phyloP scores from a whole-genome alignment of 345 rosid species.

The Salix dunnii region DNA sequence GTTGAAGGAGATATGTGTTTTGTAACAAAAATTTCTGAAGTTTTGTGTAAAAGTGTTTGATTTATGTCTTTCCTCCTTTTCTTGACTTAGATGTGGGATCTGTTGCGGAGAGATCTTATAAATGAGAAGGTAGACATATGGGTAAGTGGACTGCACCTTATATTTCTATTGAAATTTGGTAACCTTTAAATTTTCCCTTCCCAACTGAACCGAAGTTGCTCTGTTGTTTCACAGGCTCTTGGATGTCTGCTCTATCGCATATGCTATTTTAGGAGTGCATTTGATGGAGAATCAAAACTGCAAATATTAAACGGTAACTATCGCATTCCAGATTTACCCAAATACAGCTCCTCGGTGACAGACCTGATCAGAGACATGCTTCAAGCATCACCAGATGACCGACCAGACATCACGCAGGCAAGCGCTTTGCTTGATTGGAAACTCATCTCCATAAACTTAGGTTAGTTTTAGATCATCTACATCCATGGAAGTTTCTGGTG shows the following conservation, averaged over 20 bases:
- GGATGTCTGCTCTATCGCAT: slow-evolving; percentile 95
- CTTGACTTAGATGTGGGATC: slow-evolving; percentile 91
- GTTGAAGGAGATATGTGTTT: slow-evolving; percentile 39
- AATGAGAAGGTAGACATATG: slow-evolving; percentile 96
- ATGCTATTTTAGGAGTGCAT: slow-evolving; percentile 89
- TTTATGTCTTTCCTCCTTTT: slow-evolving; percentile 30
- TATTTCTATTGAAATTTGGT: slow-evolving; percentile 2
- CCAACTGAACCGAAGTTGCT: slow-evolving; percentile 17
- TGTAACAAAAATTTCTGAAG: slow-evolving; percentile 19
- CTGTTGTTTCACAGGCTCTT: slow-evolving; percentile 61
- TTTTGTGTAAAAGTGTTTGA: slow-evolving; percentile 25
- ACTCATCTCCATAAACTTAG: slow-evolving; percentile 68
- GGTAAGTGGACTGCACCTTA: slow-evolving; percentile 51
- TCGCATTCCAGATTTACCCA: slow-evolving; percentile 80
- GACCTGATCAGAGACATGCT: slow-evolving; percentile 85
- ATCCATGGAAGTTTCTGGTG: slow-evolving; percentile 23
- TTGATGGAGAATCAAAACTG: slow-evolving; percentile 96
- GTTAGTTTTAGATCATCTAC: slow-evolving; percentile 61
- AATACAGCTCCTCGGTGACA: slow-evolving; percentile 57
- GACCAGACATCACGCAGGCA: slow-evolving; percentile 99
- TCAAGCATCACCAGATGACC: slow-evolving; percentile 81
- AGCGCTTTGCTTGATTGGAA: slow-evolving; percentile 74
- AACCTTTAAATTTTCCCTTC: neutral
- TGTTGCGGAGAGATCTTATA: slow-evolving; percentile 79
- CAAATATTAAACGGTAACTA: slow-evolving; percentile 93